Conservation (phyloP, 371 early-diverging fungal genomes). For the Circinella umbellata region DNA sequence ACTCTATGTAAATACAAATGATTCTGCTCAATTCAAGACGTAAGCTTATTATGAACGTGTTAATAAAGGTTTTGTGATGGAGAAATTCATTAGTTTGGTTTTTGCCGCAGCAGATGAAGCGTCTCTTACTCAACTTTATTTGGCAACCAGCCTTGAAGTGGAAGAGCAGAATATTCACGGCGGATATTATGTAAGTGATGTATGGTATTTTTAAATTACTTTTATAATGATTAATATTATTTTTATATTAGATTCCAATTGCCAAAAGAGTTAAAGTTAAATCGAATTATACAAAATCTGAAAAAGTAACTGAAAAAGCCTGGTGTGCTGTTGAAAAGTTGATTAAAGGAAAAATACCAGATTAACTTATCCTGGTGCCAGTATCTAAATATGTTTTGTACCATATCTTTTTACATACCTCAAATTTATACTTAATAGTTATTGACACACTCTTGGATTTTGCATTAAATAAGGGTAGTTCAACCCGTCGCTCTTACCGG, state of each 20-base stretch:
- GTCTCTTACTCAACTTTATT: conserved; percentile 64
- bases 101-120: conserved; percentile 48
- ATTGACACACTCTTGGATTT: too few relatives aligned
- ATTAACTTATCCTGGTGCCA: too few relatives aligned
- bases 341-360: neutral
- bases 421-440: too few relatives aligned
- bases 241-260: conserved; percentile 21
- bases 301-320: neutral
- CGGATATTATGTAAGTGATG: conserved; percentile 46
- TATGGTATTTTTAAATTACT: neutral
- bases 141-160: conserved; percentile 70
- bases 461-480: too few relatives aligned
- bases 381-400: too few relatives aligned
- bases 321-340: neutral
- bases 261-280: neutral
- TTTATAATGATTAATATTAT: neutral
- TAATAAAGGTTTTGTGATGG: neutral
- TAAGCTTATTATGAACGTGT: conserved; percentile 28
- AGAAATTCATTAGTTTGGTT: neutral
- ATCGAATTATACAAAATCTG: neutral
- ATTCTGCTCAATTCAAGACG: conserved; percentile 72
- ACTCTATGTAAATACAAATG: conserved; percentile 64
- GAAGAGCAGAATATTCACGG: conserved; percentile 53
- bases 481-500: too few relatives aligned
- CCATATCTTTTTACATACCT: too few relatives aligned